A percentile compares a stretch with the other conserved stretches of the same genome.
Conservation (phyloP, 2,329 filamentous ascomycete genomes). For the Pseudogymnoascus sp. region DNA sequence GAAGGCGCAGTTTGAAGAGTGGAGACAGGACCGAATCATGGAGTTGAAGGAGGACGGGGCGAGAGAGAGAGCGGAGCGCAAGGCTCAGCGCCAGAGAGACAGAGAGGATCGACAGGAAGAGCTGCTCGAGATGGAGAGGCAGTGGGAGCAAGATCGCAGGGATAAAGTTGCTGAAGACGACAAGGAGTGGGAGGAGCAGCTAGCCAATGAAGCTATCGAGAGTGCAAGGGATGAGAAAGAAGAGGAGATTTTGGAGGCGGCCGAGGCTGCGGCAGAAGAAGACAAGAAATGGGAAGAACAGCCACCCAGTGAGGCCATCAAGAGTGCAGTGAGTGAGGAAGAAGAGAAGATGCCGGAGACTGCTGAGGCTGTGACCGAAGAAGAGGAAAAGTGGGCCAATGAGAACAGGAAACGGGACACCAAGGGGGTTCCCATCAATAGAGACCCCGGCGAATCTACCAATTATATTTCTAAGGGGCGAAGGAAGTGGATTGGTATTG, state of each 20-base stretch:
- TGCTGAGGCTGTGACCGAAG: background rate
- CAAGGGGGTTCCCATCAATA: background rate
- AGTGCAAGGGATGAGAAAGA: background rate
- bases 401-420: background rate
- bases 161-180: background rate
- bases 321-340: background rate
- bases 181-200: conserved; percentile 2
- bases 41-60: background rate
- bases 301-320: background rate
- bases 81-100: background rate
- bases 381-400: background rate
- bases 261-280: background rate
- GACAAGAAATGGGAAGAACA: background rate
- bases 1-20: background rate
- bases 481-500: background rate
- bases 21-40: background rate
- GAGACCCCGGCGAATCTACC: background rate
- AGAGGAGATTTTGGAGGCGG: background rate
- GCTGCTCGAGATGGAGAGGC: conserved; percentile 1
- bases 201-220: background rate
- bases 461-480: too few relatives aligned
- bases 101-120: background rate
- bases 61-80: background rate
- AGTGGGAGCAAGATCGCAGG: conserved; percentile 5
- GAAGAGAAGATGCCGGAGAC: background rate